A percentile compares a stretch with the other conserved stretches of the same genome.
phyloP scores from a whole-genome alignment of 805 yeast genomes.

The Helenozyma rhizophorensis region DNA sequence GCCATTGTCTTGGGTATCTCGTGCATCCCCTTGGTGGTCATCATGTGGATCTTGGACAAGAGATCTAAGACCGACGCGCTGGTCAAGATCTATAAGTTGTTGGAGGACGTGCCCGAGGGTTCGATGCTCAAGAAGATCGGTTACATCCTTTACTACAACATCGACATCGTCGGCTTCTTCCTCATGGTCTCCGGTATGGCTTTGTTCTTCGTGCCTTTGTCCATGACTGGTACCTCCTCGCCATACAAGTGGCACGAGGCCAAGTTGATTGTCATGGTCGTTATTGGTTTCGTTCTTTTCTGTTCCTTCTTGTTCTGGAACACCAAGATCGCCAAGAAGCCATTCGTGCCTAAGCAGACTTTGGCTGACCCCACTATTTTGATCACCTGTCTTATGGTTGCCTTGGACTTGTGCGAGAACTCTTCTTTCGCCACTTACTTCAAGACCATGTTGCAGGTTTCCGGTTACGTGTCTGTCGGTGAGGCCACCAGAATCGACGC shows the following conservation, averaged over 20 bases:
- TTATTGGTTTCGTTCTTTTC: slow-evolving; percentile 14
- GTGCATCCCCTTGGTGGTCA: slow-evolving; percentile 26
- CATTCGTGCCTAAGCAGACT: slow-evolving; percentile 21
- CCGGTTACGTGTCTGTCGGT: slow-evolving; percentile 15
- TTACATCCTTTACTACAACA: slow-evolving; percentile 14
- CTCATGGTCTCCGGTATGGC: slow-evolving; percentile 17
- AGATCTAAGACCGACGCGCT: slow-evolving; percentile 16
- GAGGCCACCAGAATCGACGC: slow-evolving; percentile 25
- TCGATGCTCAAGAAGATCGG: slow-evolving; percentile 11
- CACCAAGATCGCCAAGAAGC: slow-evolving; percentile 11
- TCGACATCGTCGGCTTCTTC: slow-evolving; percentile 19
- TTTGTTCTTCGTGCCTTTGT: slow-evolving; percentile 23
- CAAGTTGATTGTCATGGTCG: slow-evolving; percentile 19
- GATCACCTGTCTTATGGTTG: slow-evolving; percentile 14
- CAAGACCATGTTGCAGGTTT: slow-evolving; percentile 21
- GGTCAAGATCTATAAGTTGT: slow-evolving; percentile 9
- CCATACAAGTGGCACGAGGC: slow-evolving; percentile 11
- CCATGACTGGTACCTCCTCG: slow-evolving; percentile 19
- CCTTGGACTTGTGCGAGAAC: slow-evolving; percentile 20
- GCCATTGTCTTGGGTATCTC: slow-evolving; percentile 42
- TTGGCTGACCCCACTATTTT: slow-evolving; percentile 16
- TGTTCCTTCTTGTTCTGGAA: slow-evolving; percentile 15
- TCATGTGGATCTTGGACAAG: slow-evolving; percentile 16
- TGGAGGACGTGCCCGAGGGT: slow-evolving; percentile 13
- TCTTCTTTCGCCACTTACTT: slow-evolving; percentile 21